Percentiles rank a stretch among this genome's conserved stretches.
phyloP scores from a whole-genome alignment of 805 yeast genomes.

The Yarrowia sp. region DNA sequence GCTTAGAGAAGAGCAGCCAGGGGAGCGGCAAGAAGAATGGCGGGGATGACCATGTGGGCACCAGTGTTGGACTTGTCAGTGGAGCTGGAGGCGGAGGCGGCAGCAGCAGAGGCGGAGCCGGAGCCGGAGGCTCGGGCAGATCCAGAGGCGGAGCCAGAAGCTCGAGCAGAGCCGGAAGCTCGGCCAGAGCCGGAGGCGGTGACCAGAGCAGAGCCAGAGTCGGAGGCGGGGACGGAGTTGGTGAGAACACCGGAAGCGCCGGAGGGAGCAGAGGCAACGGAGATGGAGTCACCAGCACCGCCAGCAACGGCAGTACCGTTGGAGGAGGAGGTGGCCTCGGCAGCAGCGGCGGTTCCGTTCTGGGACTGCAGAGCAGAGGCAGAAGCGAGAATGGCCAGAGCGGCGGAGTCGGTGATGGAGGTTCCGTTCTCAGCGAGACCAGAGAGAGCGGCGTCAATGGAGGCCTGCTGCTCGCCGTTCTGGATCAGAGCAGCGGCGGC shows the following conservation, averaged over 20 bases:
- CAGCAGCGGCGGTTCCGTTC: constrained; percentile 13
- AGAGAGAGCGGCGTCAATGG: constrained; percentile 18
- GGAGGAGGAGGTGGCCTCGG: constrained; percentile 13
- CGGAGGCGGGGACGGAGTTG: constrained; percentile 37
- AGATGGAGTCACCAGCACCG: constrained; percentile 18
- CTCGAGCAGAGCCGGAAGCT: constrained; percentile 11
- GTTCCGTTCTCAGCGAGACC: constrained; percentile 22
- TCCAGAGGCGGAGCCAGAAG: constrained; percentile 24
- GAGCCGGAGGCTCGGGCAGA: background rate
- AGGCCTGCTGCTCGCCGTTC: constrained; percentile 19
- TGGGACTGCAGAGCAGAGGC: constrained; percentile 20
- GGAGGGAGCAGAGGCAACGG: constrained; percentile 33
- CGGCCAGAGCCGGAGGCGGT: constrained; percentile 24
- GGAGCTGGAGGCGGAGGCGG: constrained; percentile 18
- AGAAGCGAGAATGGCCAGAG: constrained; percentile 26
- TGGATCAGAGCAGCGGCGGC: constrained; percentile 31
- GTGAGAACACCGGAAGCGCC: constrained; percentile 31
- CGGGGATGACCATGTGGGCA: constrained; percentile 28
- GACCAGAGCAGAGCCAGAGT: constrained; percentile 29
- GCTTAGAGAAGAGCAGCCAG: constrained; percentile 30
- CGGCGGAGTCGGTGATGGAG: constrained; percentile 30
- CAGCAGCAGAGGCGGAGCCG: constrained; percentile 27
- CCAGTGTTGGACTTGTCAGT: constrained; percentile 16
- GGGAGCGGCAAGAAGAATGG: constrained; percentile 32
- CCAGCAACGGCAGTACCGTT: constrained; percentile 13